A percentile compares a stretch with the other conserved stretches of the same genome.
These are phyloP conservation scores for Fusarium buxicola DNA, from an alignment of 2,329 filamentous ascomycete genomes.

Conservation along the genomic window DNA sequence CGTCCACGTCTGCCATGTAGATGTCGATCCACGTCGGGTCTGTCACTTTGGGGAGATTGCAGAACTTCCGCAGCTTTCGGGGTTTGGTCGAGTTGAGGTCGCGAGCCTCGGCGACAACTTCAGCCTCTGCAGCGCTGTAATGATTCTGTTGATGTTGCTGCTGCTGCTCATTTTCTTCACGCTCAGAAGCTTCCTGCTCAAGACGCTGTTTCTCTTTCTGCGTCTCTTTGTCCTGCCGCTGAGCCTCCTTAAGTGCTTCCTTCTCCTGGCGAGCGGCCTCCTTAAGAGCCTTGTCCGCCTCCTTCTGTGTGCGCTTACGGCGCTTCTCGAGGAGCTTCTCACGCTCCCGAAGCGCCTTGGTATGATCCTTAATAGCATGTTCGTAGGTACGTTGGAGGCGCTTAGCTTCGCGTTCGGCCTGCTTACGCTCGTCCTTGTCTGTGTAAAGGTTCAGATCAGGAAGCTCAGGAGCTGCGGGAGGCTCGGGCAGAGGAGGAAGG, in stretches of 20 bases:
- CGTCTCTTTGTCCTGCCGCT: slow-evolving; percentile 47
- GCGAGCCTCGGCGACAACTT: slow-evolving; percentile 19
- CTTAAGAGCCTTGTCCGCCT: slow-evolving; percentile 49
- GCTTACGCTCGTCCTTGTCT: slow-evolving; percentile 74
- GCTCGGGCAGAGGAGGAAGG: slow-evolving; percentile 54
- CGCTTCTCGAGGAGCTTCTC: slow-evolving; percentile 69
- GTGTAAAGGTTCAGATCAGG: slow-evolving; percentile 69
- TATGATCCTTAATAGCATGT: slow-evolving; percentile 73
- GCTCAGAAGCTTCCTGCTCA: slow-evolving; percentile 18
- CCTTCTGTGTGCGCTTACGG: slow-evolving; percentile 56
- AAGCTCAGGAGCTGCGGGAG: slow-evolving; percentile 58
- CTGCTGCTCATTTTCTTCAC: slow-evolving; percentile 29
- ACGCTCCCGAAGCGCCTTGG: slow-evolving; percentile 72
- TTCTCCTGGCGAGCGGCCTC: slow-evolving; percentile 47
- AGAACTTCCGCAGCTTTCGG: slow-evolving; percentile 79
- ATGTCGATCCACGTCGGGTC: slow-evolving; percentile 83
- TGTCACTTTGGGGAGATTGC: slow-evolving; percentile 74
- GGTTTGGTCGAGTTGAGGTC: slow-evolving; percentile 44
- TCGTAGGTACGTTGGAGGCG: slow-evolving; percentile 73
- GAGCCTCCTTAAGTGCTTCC: slow-evolving; percentile 46
- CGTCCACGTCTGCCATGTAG: slow-evolving; percentile 85
- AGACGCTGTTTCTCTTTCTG: slow-evolving; percentile 36
- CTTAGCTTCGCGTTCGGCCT: slow-evolving; percentile 75
- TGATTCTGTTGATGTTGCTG: slow-evolving; percentile 10
- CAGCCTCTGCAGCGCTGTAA: slow-evolving; percentile 8